Conservation (phyloP, 306 rosid genomes). For the Castanea mollissima region DNA sequence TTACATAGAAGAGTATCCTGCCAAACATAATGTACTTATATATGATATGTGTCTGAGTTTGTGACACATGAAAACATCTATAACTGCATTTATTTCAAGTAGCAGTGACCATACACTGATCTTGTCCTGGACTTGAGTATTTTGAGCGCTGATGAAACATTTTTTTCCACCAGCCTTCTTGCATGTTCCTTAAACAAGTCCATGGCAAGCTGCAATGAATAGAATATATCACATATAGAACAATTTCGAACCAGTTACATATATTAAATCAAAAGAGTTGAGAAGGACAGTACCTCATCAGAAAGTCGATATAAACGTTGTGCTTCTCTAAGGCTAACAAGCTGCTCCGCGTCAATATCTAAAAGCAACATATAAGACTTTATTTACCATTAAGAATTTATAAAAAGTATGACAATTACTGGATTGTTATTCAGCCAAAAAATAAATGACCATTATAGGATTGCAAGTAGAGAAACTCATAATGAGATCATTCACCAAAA, state of each 20-base stretch:
- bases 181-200: slow-evolving; percentile 70
- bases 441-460: neutral
- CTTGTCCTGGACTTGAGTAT: slow-evolving; percentile 78
- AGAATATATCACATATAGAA: slow-evolving; percentile 22
- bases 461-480: neutral
- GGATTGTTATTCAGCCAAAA: neutral
- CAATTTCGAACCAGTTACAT: slow-evolving; percentile 7
- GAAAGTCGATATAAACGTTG: slow-evolving; percentile 63
- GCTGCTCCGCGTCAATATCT: slow-evolving; percentile 67
- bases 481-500: neutral
- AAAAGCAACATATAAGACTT: slow-evolving; percentile 19
- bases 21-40: neutral
- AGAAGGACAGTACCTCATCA: slow-evolving; percentile 66
- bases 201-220: slow-evolving; percentile 67
- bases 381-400: slow-evolving; percentile 24
- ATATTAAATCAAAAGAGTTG: slow-evolving; percentile 11
- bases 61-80: neutral
- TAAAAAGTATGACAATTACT: neutral
- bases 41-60: neutral
- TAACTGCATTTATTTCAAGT: neutral
- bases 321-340: slow-evolving; percentile 71
- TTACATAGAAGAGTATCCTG: neutral
- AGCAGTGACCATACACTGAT: slow-evolving; percentile 56
- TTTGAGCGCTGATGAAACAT: slow-evolving; percentile 61
- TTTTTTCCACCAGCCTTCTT: slow-evolving; percentile 81